phyloP scores from a whole-genome alignment of 331 rosid species.

The Spiraea crenata region DNA sequence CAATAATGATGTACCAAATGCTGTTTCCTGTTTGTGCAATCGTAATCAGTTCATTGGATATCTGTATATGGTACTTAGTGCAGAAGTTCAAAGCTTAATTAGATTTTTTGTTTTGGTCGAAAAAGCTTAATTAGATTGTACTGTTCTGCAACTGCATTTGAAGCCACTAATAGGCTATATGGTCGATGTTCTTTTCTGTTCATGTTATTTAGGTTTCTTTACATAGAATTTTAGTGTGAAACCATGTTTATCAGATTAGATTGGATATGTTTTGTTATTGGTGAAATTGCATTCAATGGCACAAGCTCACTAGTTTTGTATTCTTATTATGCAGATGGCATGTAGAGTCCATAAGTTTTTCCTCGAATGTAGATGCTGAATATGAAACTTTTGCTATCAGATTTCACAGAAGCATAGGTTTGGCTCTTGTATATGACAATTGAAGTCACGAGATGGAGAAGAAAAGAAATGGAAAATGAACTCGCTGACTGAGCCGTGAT shows the following conservation, averaged over 20 bases:
- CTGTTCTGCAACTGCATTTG: background rate
- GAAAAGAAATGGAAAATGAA: background rate
- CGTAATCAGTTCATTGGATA: background rate
- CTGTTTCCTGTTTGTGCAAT: background rate
- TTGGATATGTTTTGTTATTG: constrained; percentile 18
- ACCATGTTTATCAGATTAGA: background rate
- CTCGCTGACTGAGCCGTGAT: constrained; percentile 9
- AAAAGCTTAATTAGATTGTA: background rate
- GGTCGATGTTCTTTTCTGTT: constrained; percentile 1
- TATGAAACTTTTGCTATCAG: constrained; percentile 4
- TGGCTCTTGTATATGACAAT: constrained; percentile 12
- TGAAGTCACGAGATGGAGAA: constrained; percentile 5
- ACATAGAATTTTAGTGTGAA: background rate
- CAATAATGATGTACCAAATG: background rate
- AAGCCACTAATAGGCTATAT: constrained; percentile 2
- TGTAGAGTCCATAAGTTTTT: constrained; percentile 14
- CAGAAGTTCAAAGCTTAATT: background rate
- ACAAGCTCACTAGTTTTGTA: constrained; percentile 3
- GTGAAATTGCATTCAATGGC: background rate
- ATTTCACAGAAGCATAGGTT: constrained; percentile 2
- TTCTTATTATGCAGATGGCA: constrained; percentile 20
- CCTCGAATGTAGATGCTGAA: constrained; percentile 6
- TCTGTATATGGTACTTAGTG: background rate
- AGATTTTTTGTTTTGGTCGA: too few relatives aligned
- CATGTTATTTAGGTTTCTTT: background rate